phyloP scores from a whole-genome alignment of 2,329 filamentous ascomycete species.

The Falciphora oryzae region DNA sequence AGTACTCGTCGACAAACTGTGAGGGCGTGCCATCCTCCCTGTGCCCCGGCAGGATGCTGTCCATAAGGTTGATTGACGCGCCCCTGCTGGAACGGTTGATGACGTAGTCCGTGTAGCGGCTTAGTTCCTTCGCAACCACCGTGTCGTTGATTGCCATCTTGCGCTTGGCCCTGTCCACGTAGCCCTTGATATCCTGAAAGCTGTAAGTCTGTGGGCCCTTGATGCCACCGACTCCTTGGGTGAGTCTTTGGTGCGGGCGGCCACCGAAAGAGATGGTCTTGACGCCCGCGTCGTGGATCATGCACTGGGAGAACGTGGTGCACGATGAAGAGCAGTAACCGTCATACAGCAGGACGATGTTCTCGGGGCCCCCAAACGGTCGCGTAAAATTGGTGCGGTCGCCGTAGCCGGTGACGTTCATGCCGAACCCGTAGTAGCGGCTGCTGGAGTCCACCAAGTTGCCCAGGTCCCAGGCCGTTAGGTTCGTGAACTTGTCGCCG shows the following conservation, averaged over 20 bases:
- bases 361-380: constrained; percentile 48
- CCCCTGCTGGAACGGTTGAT: too few species aligned
- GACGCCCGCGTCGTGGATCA: constrained; percentile 34
- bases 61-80: too few species aligned
- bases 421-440: constrained; percentile 30
- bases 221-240: constrained; percentile 61
- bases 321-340: constrained; percentile 26
- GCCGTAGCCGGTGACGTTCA: constrained; percentile 45
- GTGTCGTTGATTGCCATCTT: too few species aligned
- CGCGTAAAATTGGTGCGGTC: constrained; percentile 40
- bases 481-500: constrained; percentile 47
- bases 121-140: too few species aligned
- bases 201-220: constrained; percentile 39
- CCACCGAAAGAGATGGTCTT: constrained; percentile 57
- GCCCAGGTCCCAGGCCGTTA: constrained; percentile 46
- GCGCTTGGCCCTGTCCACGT: too few species aligned
- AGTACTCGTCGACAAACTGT: too few species aligned
- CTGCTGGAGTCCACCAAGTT: constrained; percentile 30
- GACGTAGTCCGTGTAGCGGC: too few species aligned
- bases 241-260: constrained; percentile 44
- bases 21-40: too few species aligned
- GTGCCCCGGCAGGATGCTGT: too few species aligned
- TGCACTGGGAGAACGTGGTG: constrained; percentile 24
- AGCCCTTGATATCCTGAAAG: too few species aligned
- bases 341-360: constrained; percentile 43